These are phyloP conservation scores for Pulchroboletus neoregius DNA, from an alignment of 1,284 basidiomycete species.

Conservation along the genomic window DNA sequence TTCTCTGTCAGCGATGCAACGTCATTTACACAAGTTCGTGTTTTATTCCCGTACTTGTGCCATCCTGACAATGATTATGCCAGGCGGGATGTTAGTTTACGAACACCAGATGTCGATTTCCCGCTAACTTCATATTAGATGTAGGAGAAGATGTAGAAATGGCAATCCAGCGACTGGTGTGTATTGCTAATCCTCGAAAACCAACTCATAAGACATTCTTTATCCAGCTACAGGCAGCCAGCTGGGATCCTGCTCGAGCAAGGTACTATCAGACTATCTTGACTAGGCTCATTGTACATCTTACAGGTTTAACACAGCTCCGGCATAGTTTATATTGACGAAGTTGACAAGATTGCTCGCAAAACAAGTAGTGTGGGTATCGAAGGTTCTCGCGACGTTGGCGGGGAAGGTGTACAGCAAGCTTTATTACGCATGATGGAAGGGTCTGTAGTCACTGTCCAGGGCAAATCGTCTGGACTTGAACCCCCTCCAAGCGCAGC, in stretches of 20 bases:
- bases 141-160: constrained; percentile 94
- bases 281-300: not conserved
- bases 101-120: constrained; percentile 2
- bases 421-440: constrained; percentile 90
- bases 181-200: constrained; percentile 16
- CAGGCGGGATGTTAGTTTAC: constrained; percentile 72
- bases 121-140: constrained; percentile 48
- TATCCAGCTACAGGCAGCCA: constrained; percentile 73
- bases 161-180: constrained; percentile 77
- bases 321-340: constrained; percentile 95
- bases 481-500: constrained; percentile 42
- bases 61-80: constrained; percentile 10
- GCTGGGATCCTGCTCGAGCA: constrained; percentile 81
- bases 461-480: constrained; percentile 57
- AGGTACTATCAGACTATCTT: constrained; percentile 40
- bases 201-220: not conserved
- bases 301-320: constrained; percentile 44
- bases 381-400: constrained; percentile 84
- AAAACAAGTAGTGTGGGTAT: constrained; percentile 56
- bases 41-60: constrained; percentile 4
- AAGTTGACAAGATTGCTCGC: constrained; percentile 89
- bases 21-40: constrained; percentile 69
- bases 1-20: constrained; percentile 89
- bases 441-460: constrained; percentile 81
- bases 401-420: constrained; percentile 96